These are phyloP conservation scores for Xylariaceae sp. DNA, from an alignment of 2,329 filamentous ascomycete species.

Conservation along the genomic window DNA sequence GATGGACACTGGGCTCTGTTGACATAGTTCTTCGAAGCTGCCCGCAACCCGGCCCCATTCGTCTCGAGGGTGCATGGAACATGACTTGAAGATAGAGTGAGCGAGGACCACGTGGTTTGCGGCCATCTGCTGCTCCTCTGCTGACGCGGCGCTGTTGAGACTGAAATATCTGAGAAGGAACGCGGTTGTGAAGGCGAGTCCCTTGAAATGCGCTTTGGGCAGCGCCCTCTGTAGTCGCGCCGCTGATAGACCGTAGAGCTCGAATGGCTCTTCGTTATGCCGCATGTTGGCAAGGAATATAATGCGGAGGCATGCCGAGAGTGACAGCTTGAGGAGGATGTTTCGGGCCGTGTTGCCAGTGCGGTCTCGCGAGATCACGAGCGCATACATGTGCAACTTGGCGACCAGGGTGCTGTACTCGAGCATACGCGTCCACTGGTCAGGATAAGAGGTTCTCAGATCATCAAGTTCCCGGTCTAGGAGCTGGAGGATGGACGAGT, in stretches of 20 bases:
- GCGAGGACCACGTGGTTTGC: conserved; percentile 39
- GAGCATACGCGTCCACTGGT: conserved; percentile 34
- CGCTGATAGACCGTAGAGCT: conserved; percentile 18
- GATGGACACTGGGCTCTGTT: conserved; percentile 28
- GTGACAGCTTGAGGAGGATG: conserved; percentile 36
- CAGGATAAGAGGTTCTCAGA: conserved; percentile 31
- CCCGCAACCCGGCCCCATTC: conserved; percentile 35
- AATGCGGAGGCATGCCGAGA: conserved; percentile 38
- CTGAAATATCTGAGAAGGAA: conserved; percentile 42
- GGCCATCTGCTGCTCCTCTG: conserved; percentile 39
- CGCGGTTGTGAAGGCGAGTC: conserved; percentile 39
- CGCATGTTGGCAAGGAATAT: conserved; percentile 35
- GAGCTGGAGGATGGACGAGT: conserved; percentile 39
- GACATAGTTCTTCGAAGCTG: conserved; percentile 39
- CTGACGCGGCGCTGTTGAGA: conserved; percentile 31
- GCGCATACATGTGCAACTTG: conserved; percentile 39
- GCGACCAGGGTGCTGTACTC: conserved; percentile 36
- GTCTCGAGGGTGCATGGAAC: conserved; percentile 29
- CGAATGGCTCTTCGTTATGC: conserved; percentile 24
- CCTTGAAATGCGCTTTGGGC: conserved; percentile 37
- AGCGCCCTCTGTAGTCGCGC: conserved; percentile 28
- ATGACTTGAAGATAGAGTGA: conserved; percentile 37
- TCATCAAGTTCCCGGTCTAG: conserved; percentile 39
- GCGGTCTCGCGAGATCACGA: conserved; percentile 35
- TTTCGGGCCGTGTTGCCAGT: conserved; percentile 29